Evolutionary conservation across 148 eudicot species (phyloP), one percentile per base, ranked within the genome.

Genomic region (Rhododendron williamsianum): DNA sequence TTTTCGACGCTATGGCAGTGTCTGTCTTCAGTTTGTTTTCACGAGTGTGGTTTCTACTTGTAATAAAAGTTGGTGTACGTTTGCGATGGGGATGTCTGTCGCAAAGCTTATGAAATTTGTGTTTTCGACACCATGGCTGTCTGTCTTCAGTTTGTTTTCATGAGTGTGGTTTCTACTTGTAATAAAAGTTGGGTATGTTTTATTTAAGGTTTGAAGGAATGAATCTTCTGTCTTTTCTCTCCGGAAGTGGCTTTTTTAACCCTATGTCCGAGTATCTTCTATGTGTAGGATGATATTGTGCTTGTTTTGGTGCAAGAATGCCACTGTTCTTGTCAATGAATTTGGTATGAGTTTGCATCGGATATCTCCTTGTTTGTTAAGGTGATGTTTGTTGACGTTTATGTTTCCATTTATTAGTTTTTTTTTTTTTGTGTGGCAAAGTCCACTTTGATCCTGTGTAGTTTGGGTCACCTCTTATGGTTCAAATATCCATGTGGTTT

Each of bases 1-100:
- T 78, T 78, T 46, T 48, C 3, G 3, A 48, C 1, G 0, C 9
- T 7, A 3, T 46, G 33, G 23, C 33, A 9, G 33, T 30, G 30
- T 11, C 1, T 78, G 27, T 46, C 35, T 46, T 78, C 77, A 73
- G 43, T 73, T 73, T 35, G 21, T 15, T 48, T 46, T 45, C 2
- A 78, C 11, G 3, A n/a, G 81, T 45, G 33, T 78, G 81, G 18
- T 46, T 78, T n/a, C 45, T 78, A 77, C 43, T 9, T 77, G 4
- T 77, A 77, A 43, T 10, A 45, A 41, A 76, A 7, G 54, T 77
- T 46, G 80, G 27, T 13, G 45, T 93, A 92, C 94, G 43, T 90
- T 46, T 92, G 93, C 91, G 90, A 92, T 74, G 93, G 91, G 43
- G 92, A 91, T 33, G 92, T 90, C 79, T 94, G 94, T 80, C 38